Evolutionary conservation across 2,329 filamentous ascomycete genomes (phyloP), one percentile per base, ranked within the genome.

Genomic region (Ascochyta rabiei): DNA sequence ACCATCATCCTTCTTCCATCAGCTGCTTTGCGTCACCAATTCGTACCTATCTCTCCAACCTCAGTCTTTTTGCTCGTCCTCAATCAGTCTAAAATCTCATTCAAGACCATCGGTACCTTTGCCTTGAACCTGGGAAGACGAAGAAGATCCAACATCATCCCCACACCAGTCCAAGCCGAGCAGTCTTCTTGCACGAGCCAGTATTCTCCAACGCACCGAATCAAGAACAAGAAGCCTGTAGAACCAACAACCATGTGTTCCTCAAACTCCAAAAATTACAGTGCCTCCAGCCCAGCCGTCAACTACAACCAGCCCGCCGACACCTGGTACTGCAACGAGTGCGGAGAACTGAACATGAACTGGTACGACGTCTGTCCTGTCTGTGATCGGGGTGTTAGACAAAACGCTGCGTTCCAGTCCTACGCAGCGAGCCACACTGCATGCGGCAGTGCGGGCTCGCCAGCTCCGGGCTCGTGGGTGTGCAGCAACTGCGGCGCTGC

Each of bases 241-340:
- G 16, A 18, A 19, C 9, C 37, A 39, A 2, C 19, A 26, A 26
- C n/a, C 51, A 54, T 45, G 45, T 44, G 21, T 7, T n/a, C 13
- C 39, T 13, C 38, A 4, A 31, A 48, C 16, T 4, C 9, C 7
- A 13, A n/a, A 6, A 19, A 1, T n/a, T 2, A 31, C 16, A 8
- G 9, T 12, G 6, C n/a, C 30, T 16, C 30, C 2, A 9, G 4
- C 4, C 9, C 23, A 6, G 16, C 16, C 26, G 16, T 3, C 37
- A 37, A 3, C 28, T 42, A 39, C 50, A 3, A n/a, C 12, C 28
- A 41, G 12, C 52, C 41, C 5, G 1, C n/a, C 13, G 53, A 56
- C 16, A 52, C 35, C 16, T 56, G 53, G 53, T 51, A 56, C 34
- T 56, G 53, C 48, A 15, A 1, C 10, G 37, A 52, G 7, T 56